These are phyloP conservation scores for Thelonectria blattea DNA, from an alignment of 2,329 filamentous ascomycete genomes.

Conservation along the genomic window DNA sequence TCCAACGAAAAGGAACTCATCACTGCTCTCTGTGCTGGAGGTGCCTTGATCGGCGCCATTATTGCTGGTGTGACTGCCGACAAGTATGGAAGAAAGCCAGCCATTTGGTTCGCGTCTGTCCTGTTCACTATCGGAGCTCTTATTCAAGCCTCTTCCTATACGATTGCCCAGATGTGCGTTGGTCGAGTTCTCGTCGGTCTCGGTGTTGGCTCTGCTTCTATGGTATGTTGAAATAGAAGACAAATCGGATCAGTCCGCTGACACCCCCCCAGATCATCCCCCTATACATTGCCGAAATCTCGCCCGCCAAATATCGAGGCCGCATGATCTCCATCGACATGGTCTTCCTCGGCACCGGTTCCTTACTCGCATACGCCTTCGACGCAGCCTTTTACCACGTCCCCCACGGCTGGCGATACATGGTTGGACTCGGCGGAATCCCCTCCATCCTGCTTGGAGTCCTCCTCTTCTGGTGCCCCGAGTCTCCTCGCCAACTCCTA, in stretches of 20 bases:
- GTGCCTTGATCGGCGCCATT: slow-evolving; percentile 31
- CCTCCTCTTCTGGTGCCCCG: slow-evolving; percentile 28
- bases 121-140: slow-evolving; percentile 33
- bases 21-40: slow-evolving; percentile 30
- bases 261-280: slow-evolving; percentile 26
- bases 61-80: slow-evolving; percentile 32
- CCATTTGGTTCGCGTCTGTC: slow-evolving; percentile 27
- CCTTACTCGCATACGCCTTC: slow-evolving; percentile 32
- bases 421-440: slow-evolving; percentile 27
- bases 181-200: slow-evolving; percentile 42
- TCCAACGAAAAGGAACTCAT: slow-evolving; percentile 29
- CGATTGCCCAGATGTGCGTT: slow-evolving; percentile 30
- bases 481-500: slow-evolving; percentile 31
- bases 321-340: slow-evolving; percentile 36
- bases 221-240: slow-evolving; percentile 38
- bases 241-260: not conserved
- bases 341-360: slow-evolving; percentile 31
- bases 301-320: slow-evolving; percentile 31
- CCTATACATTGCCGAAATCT: slow-evolving; percentile 37
- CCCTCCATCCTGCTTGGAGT: slow-evolving; percentile 28
- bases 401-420: slow-evolving; percentile 33
- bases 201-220: slow-evolving; percentile 49
- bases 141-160: slow-evolving; percentile 27
- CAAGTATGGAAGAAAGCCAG: slow-evolving; percentile 30
- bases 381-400: slow-evolving; percentile 44